Evolutionary conservation across 1,139 yeast species (phyloP).

Genomic region (Debaryomyces fabryi): DNA sequence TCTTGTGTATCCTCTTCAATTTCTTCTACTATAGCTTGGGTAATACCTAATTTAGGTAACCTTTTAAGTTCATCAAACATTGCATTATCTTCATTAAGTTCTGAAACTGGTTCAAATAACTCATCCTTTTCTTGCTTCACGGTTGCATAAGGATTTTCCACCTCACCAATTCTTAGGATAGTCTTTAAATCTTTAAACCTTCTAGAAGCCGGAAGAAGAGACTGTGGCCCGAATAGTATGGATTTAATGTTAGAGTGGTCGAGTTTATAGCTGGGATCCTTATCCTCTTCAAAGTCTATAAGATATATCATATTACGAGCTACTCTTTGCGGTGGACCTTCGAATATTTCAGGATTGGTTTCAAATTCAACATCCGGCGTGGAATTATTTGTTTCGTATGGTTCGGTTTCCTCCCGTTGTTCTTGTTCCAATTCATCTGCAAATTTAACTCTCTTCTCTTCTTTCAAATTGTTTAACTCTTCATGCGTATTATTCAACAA

Average conservation of each 20-base stretch:
- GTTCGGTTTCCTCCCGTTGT: conserved; percentile 11
- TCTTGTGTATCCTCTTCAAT: conserved; percentile 40
- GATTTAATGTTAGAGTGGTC: conserved; percentile 36
- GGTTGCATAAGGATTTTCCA: conserved; percentile 44
- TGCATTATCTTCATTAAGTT: conserved; percentile 40
- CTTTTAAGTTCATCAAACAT: conserved; percentile 54
- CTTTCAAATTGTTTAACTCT: neutral
- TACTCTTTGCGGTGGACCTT: conserved; percentile 68
- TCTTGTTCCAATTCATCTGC: conserved; percentile 26
- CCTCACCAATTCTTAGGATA: conserved; percentile 49
- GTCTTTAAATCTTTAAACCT: conserved; percentile 60
- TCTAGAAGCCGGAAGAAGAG: conserved; percentile 53
- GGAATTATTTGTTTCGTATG: conserved; percentile 10
- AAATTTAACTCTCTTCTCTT: conserved; percentile 29
- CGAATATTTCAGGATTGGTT: conserved; percentile 37
- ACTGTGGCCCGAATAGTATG: conserved; percentile 62
- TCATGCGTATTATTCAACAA: neutral
- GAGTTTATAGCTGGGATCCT: conserved; percentile 23
- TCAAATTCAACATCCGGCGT: conserved; percentile 13
- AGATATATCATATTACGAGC: conserved; percentile 53
- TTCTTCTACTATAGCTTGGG: conserved; percentile 51
- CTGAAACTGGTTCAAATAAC: conserved; percentile 36
- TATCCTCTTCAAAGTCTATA: conserved; percentile 46
- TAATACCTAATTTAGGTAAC: conserved; percentile 68
- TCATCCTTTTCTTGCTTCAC: conserved; percentile 41